Percentiles rank a stretch among this genome's conserved stretches.
Conservation (phyloP, 305 asterid species). For the Fraxinus angustifolia region DNA sequence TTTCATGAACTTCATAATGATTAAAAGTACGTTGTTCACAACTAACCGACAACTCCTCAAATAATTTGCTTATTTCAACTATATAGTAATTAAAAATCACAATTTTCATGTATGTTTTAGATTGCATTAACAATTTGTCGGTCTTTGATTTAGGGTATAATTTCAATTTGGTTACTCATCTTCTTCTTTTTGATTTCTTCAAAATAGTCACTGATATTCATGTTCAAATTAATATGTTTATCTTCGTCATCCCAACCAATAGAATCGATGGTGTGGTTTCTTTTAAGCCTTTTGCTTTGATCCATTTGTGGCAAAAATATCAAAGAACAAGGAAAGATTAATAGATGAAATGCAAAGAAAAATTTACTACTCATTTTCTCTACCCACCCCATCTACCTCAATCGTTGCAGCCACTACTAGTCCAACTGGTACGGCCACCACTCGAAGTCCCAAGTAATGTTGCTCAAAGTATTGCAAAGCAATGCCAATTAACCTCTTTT, state of each 20-base stretch:
- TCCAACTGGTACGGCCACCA: not conserved
- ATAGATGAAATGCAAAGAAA: not conserved
- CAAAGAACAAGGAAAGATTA: not conserved
- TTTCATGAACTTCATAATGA: not conserved
- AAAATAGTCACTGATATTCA: not conserved
- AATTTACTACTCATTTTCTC: not conserved
- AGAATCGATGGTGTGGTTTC: not conserved
- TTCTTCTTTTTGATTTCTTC: not conserved
- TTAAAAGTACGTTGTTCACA: not conserved
- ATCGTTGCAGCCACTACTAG: not conserved
- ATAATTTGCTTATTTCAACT: too few species aligned
- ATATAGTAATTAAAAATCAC: too few species aligned
- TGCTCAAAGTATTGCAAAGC: too few species aligned
- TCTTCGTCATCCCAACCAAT: not conserved
- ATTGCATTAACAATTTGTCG: not conserved
- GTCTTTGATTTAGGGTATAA: not conserved
- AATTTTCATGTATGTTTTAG: too few species aligned
- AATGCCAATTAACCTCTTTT: too few species aligned
- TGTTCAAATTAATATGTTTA: not conserved
- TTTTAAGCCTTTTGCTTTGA: not conserved
- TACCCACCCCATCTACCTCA: not conserved
- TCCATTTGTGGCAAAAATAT: not conserved
- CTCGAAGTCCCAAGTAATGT: not conserved
- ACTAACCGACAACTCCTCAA: not conserved
- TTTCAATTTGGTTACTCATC: not conserved